Conservation (phyloP, 345 rosid species). For the Carallia pectinifolia region DNA sequence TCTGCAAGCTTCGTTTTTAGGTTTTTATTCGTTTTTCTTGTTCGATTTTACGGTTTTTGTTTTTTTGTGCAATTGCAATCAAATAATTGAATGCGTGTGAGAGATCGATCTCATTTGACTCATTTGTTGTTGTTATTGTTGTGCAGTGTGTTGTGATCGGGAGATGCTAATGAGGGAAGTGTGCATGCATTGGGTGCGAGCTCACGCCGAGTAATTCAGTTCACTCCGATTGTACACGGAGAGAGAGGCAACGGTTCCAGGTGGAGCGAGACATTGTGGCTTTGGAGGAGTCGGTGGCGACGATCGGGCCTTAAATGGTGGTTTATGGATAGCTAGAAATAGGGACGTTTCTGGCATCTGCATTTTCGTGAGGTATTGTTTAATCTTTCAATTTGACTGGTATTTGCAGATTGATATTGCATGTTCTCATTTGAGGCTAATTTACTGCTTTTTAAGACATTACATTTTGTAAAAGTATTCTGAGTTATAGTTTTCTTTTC, state of each 20-base stretch:
- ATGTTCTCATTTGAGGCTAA: not conserved
- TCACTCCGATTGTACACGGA: not conserved
- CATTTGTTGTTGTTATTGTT: not conserved
- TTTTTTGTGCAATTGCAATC: not conserved
- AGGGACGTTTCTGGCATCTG: constrained; percentile 35
- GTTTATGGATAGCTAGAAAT: constrained; percentile 25
- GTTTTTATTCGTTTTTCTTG: not conserved
- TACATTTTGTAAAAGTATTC: not conserved
- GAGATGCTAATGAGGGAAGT: not conserved
- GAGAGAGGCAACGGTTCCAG: constrained; percentile 6
- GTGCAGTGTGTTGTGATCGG: constrained; percentile 5
- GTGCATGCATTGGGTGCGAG: constrained; percentile 4
- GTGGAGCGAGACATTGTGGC: constrained; percentile 8
- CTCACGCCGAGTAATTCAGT: constrained; percentile 11
- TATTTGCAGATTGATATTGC: not conserved
- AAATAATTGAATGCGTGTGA: not conserved
- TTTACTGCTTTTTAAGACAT: not conserved
- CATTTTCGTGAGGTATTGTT: constrained; percentile 36
- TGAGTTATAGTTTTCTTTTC: too few relatives aligned
- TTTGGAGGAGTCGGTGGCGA: not conserved
- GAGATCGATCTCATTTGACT: not conserved
- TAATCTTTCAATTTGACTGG: constrained; percentile 2
- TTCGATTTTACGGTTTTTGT: not conserved
- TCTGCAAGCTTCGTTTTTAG: not conserved
- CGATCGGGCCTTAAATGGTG: constrained; percentile 18